Evolutionary conservation across 192 early-diverging fungal genomes (phyloP).

Genomic region (Entrophospora sp.): DNA sequence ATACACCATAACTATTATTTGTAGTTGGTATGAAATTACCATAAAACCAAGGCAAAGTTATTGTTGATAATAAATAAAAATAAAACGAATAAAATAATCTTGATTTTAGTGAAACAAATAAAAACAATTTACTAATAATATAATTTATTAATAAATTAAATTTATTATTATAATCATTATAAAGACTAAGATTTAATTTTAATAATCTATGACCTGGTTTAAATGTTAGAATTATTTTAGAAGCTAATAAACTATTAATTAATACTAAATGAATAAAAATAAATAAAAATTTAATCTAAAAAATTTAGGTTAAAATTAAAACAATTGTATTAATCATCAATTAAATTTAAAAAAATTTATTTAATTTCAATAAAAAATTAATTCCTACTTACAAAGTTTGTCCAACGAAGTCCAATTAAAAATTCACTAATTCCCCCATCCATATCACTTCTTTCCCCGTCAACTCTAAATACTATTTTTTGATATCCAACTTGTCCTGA

Average conservation of each 20-base stretch:
- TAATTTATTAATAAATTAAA: background rate
- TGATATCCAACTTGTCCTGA: conserved; percentile 39
- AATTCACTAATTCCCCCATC: conserved; percentile 63
- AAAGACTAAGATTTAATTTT: conserved; percentile 13
- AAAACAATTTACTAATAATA: conserved; percentile 5
- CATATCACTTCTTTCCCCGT: conserved; percentile 47
- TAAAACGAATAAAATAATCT: conserved; percentile 25
- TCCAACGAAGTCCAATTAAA: conserved; percentile 57
- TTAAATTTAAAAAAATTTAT: conserved; percentile 34
- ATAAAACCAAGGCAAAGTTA: conserved; percentile 58
- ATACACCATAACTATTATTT: conserved; percentile 32
- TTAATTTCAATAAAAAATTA: conserved; percentile 20
- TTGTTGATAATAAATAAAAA: conserved; percentile 32
- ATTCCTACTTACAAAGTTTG: conserved; percentile 43
- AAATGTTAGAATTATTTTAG: no score
- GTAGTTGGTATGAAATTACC: conserved; percentile 61
- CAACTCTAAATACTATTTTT: conserved; percentile 56
- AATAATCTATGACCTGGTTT: conserved; percentile 18
- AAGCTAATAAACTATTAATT: no score
- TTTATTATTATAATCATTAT: conserved; percentile 19
- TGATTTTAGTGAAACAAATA: conserved; percentile 18
- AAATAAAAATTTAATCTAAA: no score
- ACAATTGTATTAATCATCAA: no score
- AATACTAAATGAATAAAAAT: no score
- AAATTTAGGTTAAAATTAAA: no score